Evolutionary conservation across 1,284 basidiomycete species (phyloP).

Genomic region (Agroathelia rolfsii): DNA sequence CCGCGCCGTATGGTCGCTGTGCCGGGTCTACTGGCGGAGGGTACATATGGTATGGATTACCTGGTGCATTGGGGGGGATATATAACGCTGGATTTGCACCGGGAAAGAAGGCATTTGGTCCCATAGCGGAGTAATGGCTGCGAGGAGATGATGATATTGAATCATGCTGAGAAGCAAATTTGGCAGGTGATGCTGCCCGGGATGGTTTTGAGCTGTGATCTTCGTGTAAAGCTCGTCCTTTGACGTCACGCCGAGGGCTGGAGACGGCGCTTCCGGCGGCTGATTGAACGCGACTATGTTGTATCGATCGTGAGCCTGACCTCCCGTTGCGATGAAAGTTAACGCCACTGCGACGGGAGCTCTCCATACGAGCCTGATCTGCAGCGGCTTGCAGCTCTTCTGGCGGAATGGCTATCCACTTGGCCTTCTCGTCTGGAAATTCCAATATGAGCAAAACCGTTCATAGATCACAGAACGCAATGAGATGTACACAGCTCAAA

Average conservation of each 20-base stretch:
- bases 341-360: conserved; percentile 11
- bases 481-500: conserved; percentile 7
- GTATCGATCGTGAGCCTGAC: conserved; percentile 16
- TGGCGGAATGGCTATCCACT: conserved; percentile 50
- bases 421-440: conserved; percentile 45
- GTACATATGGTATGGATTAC: no score
- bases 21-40: no score
- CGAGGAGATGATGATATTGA: no score
- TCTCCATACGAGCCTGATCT: conserved; percentile 21
- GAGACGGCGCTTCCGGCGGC: conserved; percentile 3
- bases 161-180: no score
- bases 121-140: no score
- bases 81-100: no score
- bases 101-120: no score
- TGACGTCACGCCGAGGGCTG: neutral
- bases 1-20: no score
- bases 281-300: conserved; percentile 16
- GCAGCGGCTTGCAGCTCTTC: conserved; percentile 47
- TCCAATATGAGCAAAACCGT: no score
- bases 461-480: conserved; percentile 8
- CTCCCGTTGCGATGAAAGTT: conserved; percentile 11
- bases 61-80: no score
- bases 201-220: conserved; percentile 12
- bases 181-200: conserved; percentile 16
- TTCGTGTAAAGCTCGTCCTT: conserved; percentile 8